Evolutionary conservation across 176 grass and related monocot genomes (phyloP), one percentile per base, ranked within the genome.

Genomic region (Avena atlantica): DNA sequence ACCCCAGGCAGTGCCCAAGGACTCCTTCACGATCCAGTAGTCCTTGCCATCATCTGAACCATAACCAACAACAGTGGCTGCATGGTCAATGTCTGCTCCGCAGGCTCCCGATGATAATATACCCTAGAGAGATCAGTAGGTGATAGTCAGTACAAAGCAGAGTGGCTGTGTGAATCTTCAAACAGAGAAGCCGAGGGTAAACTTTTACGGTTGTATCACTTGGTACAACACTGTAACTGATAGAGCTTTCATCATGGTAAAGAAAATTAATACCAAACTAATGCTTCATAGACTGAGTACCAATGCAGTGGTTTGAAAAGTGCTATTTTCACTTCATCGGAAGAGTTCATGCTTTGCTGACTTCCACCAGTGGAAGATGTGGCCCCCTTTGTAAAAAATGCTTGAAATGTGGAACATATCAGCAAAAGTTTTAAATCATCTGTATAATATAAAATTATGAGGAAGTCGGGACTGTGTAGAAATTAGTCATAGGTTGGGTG

Each of bases 1-100:
- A 0, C 95, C 95, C 95, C 95, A 97, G 7, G 63, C 70, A 2
- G 5, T 9, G 42, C 95, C 95, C 92, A 91, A 94, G 0, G 95
- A 97, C 79, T 97, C 94, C 83, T 78, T 97, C 27, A 97, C 91
- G 13, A 94, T 91, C 95, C 95, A 97, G 69, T 93, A 97, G 85
- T 91, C 91, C 70, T 89, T 86, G 48, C 92, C 87, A 0, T 90
- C 81, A 61, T 84, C 88, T 3, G 88, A 81, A 62, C 95, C 92
- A 1, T 93, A 97, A 6, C 95, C 92, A 6, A 97, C 87, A 0
- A 85, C 92, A 0, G 91, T 56, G 13, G 94, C 95, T 56, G 92
- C 95, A 37, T 91, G 92, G 62, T 97, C 95, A 15, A 97, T 58
- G 0, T 66, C 62, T 47, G 90, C 91, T 57, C 95, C 92, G 8